Evolutionary conservation across 2,329 filamentous ascomycete genomes (phyloP), one percentile per base, ranked within the genome.

Genomic region (Reticulascus tulasneorum): DNA sequence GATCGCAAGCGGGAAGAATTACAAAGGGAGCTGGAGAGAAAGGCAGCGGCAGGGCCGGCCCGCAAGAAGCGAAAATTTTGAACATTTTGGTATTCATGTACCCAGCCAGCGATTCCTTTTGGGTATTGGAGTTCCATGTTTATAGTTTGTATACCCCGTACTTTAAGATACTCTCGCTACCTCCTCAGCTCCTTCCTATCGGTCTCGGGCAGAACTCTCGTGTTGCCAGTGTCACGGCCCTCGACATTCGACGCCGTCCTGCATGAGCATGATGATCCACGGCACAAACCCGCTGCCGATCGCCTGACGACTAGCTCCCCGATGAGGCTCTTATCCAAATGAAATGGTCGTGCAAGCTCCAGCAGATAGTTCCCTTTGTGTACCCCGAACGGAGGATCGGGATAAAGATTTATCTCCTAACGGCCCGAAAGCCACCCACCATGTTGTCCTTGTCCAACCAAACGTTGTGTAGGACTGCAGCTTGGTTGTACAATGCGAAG

Each of bases 21-120:
- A 19, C 67, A 71, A 37, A 62, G 58, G 37, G 69, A 77, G 23
- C 53, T 75, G 11, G 66, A 75, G 44, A 66, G 52, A 40, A 73
- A 71, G 48, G 64, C 64, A 4, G 62, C 67, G 0, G 65, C 64
- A 13, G 68, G 67, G 2, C 75, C 75, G 5, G 62, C 59, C 7
- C 74, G 69, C 53, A 79, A 79, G 60, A 78, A 75, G 56, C 61
- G 75, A 27, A 71, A 64, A 33, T 78, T 78, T 42, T 79, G 51
- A 42, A 15, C n/a, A n/a, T n/a, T n/a, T n/a, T n/a, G n/a, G n/a
- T n/a, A n/a, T n/a, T n/a, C n/a, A n/a, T n/a, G n/a, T n/a, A n/a
- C n/a, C n/a, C n/a, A n/a, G n/a, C n/a, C n/a, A n/a, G n/a, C n/a
- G n/a, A n/a, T n/a, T n/a, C n/a, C n/a, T n/a, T n/a, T n/a, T n/a